Conservation (phyloP, 1,284 basidiomycete species). For the Schizophyllum commune region DNA sequence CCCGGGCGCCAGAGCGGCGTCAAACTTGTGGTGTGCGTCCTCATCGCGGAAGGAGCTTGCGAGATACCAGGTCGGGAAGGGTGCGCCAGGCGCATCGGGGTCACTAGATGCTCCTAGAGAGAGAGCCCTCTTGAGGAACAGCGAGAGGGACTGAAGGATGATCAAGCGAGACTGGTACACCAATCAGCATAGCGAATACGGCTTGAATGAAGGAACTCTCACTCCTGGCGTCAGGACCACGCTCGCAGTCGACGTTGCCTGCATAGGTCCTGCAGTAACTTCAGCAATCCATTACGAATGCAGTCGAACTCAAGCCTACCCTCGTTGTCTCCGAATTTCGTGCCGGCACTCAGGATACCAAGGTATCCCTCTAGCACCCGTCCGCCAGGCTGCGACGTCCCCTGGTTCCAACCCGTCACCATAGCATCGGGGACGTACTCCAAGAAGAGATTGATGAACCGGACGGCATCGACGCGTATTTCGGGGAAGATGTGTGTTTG, state of each 20-base stretch:
- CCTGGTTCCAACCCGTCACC: conserved; percentile 59
- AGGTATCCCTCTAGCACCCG: conserved; percentile 72
- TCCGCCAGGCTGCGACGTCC: conserved; percentile 42
- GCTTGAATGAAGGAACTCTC: conserved; percentile 16
- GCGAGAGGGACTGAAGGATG: conserved; percentile 52
- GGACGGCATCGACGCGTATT: conserved; percentile 85
- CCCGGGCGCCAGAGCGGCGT: conserved; percentile 12
- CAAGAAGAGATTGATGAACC: conserved; percentile 75
- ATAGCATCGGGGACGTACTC: conserved; percentile 65
- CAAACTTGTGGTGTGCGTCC: conserved; percentile 42
- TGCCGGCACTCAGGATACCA: conserved; percentile 61
- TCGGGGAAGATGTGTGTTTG: conserved; percentile 95
- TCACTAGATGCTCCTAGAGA: conserved; percentile 18
- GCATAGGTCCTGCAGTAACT: conserved; percentile 32
- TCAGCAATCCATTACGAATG: neutral
- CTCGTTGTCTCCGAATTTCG: conserved; percentile 49
- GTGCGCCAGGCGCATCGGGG: neutral
- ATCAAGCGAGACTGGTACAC: conserved; percentile 49
- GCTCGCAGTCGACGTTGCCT: conserved; percentile 54
- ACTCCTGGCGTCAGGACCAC: conserved; percentile 60
- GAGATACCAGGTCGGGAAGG: conserved; percentile 43
- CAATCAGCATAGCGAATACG: conserved; percentile 3
- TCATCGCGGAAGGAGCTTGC: conserved; percentile 38
- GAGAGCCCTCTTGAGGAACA: conserved; percentile 40
- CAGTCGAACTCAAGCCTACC: conserved; percentile 25